Evolutionary conservation across 2,329 filamentous ascomycete genomes (phyloP).

Genomic region (Colletotrichum gloeosporioides): DNA sequence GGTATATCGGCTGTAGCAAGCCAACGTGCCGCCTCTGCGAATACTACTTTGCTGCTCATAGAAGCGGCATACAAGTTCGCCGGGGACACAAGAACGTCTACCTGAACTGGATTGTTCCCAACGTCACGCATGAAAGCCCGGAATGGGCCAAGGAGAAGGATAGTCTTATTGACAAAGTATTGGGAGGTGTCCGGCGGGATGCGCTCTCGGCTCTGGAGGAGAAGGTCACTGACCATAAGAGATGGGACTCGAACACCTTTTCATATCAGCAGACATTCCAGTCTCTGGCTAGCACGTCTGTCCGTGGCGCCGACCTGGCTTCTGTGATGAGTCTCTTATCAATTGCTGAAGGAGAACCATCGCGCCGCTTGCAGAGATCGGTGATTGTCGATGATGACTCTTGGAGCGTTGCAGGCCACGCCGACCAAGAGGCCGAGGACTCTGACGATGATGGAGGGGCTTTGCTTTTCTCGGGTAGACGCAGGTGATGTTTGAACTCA

Average conservation of each 20-base stretch:
- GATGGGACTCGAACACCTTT: neutral
- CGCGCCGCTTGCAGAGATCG: neutral
- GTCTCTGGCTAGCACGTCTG: neutral
- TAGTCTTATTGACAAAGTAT: neutral
- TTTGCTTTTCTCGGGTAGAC: neutral
- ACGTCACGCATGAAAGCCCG: neutral
- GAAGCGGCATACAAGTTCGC: conserved; percentile 18
- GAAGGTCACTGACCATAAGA: conserved; percentile 2
- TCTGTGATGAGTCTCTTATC: neutral
- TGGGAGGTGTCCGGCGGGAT: neutral
- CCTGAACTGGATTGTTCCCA: conserved; percentile 21
- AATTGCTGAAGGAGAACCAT: neutral
- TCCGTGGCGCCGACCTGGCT: neutral
- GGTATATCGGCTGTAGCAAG: conserved; percentile 28
- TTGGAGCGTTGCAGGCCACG: neutral
- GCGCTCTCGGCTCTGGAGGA: neutral
- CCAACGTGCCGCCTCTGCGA: conserved; percentile 26
- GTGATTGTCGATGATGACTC: neutral
- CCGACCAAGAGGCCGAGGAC: neutral
- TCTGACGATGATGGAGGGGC: neutral
- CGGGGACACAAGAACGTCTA: conserved; percentile 22
- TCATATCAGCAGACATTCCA: neutral
- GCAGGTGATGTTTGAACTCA: neutral
- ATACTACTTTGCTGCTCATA: conserved; percentile 23
- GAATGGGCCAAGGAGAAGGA: neutral